Evolutionary conservation across 2,329 filamentous ascomycete species (phyloP).

Genomic region (Nakataea oryzae): DNA sequence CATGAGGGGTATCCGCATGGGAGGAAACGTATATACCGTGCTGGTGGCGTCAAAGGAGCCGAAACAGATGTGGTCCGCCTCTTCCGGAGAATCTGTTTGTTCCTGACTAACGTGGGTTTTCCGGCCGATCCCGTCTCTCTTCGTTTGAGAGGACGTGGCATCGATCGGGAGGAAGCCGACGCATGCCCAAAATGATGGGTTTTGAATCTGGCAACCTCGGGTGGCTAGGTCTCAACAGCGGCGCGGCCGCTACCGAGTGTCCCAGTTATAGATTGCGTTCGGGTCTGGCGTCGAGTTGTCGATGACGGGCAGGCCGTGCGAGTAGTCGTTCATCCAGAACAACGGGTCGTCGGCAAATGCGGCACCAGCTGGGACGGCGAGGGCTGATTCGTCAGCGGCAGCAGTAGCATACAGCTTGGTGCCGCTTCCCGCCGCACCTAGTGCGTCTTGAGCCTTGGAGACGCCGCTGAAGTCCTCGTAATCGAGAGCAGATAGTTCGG

Average conservation of each 20-base stretch:
- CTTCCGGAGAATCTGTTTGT: neutral
- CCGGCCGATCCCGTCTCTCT: neutral
- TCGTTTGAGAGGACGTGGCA: neutral
- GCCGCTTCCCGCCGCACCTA: neutral
- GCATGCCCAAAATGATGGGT: neutral
- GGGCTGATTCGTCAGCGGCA: slow-evolving; percentile 22
- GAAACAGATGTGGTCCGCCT: neutral
- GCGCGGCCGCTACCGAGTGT: slow-evolving; percentile 5
- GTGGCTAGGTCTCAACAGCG: neutral
- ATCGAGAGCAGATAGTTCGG: neutral
- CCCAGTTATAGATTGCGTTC: slow-evolving; percentile 15
- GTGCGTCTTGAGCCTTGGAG: neutral
- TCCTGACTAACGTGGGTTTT: slow-evolving; percentile 1
- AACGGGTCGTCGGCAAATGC: slow-evolving; percentile 35
- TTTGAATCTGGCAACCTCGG: neutral
- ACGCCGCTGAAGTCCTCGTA: neutral
- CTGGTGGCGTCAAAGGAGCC: neutral
- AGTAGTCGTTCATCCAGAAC: slow-evolving; percentile 38
- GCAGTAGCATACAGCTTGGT: neutral
- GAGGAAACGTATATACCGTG: neutral
- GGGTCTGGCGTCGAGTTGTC: slow-evolving; percentile 19
- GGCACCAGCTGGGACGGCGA: slow-evolving; percentile 24
- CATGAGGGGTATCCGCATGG: neutral
- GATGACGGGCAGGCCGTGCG: slow-evolving; percentile 16
- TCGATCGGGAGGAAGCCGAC: neutral